Evolutionary conservation across 345 rosid genomes (phyloP).

Genomic region (Cardamine chenopodiifolia): DNA sequence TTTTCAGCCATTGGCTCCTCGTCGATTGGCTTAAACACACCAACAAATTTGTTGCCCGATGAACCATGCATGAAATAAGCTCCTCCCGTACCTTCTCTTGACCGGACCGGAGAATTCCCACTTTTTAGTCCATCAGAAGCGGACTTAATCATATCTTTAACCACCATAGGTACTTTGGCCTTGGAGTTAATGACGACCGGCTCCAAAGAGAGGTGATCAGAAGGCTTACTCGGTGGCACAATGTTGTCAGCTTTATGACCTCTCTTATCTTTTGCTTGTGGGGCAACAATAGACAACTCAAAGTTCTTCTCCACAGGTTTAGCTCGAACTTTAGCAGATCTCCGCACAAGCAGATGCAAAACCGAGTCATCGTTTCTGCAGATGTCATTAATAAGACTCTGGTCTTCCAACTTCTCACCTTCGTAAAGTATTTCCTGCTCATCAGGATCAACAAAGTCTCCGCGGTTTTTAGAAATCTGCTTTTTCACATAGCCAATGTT

Average conservation of each 20-base stretch:
- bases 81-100: conserved; percentile 87
- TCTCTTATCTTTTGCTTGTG: conserved; percentile 39
- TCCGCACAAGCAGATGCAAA: conserved; percentile 62
- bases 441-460: conserved; percentile 55
- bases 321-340: conserved; percentile 61
- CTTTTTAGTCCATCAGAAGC: conserved; percentile 61
- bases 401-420: conserved; percentile 69
- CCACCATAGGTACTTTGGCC: conserved; percentile 46
- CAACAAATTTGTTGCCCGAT: conserved; percentile 59
- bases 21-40: conserved; percentile 86
- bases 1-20: conserved; percentile 89
- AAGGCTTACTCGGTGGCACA: conserved; percentile 36
- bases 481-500: conserved; percentile 73
- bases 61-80: conserved; percentile 82
- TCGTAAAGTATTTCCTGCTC: conserved; percentile 66
- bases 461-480: conserved; percentile 55
- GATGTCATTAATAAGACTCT: conserved; percentile 63
- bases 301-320: conserved; percentile 67
- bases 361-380: conserved; percentile 55
- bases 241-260: conserved; percentile 18
- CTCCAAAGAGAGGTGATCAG: conserved; percentile 50
- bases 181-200: conserved; percentile 52
- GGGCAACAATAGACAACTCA: conserved; percentile 63
- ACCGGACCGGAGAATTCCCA: conserved; percentile 62
- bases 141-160: conserved; percentile 55